phyloP scores from a whole-genome alignment of 148 eudicot genomes.

The Hydrangea macrophylla region DNA sequence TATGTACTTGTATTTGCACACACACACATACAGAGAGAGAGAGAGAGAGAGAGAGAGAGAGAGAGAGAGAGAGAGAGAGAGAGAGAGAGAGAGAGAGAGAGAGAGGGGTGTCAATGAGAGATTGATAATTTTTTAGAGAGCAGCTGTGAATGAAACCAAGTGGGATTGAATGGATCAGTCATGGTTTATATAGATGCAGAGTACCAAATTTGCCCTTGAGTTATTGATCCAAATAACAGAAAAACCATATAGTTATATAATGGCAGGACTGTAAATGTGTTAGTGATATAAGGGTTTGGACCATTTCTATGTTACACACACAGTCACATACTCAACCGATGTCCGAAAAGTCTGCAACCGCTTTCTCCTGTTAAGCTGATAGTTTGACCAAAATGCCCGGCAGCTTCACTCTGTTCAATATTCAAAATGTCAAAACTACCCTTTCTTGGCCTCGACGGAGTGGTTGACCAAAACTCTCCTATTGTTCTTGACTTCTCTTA shows the following conservation, averaged over 20 bases:
- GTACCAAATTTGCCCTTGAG: neutral
- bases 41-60: too few species aligned
- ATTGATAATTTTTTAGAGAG: neutral
- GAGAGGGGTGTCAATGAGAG: neutral
- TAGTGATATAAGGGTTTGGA: neutral
- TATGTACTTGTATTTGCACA: too few species aligned
- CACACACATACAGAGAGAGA: too few species aligned
- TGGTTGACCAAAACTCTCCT: constrained; percentile 2
- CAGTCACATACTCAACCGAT: neutral
- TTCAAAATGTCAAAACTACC: constrained; percentile 5
- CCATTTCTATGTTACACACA: neutral
- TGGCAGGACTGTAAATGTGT: neutral
- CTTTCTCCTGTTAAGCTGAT: too few species aligned
- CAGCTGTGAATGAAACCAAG: constrained; percentile 11
- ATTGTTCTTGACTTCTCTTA: neutral
- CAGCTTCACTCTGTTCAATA: neutral
- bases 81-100: neutral
- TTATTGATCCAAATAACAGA: neutral
- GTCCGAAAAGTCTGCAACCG: neutral
- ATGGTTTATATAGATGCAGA: constrained; percentile 5
- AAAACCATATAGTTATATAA: neutral
- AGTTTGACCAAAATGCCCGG: neutral
- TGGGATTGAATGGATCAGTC: constrained; percentile 2
- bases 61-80: neutral
- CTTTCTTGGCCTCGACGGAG: neutral